Evolutionary conservation across 2,329 filamentous ascomycete genomes (phyloP).

Genomic region (Coleophoma eucalyptorum): DNA sequence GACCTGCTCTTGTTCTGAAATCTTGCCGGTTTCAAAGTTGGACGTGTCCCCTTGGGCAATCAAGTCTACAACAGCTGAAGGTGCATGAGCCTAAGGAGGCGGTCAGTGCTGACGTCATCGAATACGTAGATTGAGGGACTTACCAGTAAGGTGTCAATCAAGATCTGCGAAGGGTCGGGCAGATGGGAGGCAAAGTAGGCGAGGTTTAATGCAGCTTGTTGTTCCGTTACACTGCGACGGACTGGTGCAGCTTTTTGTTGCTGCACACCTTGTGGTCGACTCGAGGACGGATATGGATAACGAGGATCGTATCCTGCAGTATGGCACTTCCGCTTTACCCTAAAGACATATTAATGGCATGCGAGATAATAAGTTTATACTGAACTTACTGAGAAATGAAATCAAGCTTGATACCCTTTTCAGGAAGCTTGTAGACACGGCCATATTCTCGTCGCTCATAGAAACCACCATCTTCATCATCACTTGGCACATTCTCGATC

Average conservation of each 20-base stretch:
- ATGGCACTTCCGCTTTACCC: slow-evolving; percentile 10
- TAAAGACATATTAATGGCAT: slow-evolving; percentile 10
- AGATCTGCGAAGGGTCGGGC: slow-evolving; percentile 40
- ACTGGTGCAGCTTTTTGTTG: slow-evolving; percentile 11
- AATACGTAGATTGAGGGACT: slow-evolving; percentile 30
- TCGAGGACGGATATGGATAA: background rate
- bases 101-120: slow-evolving; percentile 21
- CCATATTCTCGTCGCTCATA: slow-evolving; percentile 58
- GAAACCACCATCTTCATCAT: slow-evolving; percentile 47
- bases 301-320: slow-evolving; percentile 8
- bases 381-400: slow-evolving; percentile 62
- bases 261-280: slow-evolving; percentile 9
- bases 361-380: background rate
- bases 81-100: slow-evolving; percentile 33
- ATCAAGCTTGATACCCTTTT: slow-evolving; percentile 63
- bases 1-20: slow-evolving; percentile 2
- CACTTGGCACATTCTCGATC: slow-evolving; percentile 56
- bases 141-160: slow-evolving; percentile 61
- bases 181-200: slow-evolving; percentile 50
- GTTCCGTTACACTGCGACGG: slow-evolving; percentile 43
- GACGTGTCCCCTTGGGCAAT: slow-evolving; percentile 25
- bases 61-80: slow-evolving; percentile 33
- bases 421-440: slow-evolving; percentile 60
- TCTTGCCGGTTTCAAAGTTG: slow-evolving; percentile 4
- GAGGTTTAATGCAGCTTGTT: slow-evolving; percentile 64